Conservation (phyloP, 2,329 filamentous ascomycete species). For the Ascochyta fabae region DNA sequence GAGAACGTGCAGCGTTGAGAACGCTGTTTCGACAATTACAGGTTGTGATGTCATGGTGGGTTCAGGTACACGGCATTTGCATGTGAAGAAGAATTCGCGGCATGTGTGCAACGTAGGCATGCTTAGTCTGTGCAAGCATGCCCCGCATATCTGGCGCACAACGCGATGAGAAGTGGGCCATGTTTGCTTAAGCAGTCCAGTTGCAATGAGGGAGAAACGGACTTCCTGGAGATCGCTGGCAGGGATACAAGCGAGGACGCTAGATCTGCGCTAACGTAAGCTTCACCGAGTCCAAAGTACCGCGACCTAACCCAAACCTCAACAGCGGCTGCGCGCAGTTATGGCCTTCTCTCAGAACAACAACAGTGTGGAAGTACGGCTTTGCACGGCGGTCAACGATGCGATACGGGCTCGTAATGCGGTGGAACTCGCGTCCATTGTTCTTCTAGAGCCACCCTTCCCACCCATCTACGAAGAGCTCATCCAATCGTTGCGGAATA, state of each 20-base stretch:
- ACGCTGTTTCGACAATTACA: slow-evolving; percentile 17
- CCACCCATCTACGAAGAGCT: slow-evolving; percentile 37
- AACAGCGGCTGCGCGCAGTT: slow-evolving; percentile 13
- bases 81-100: slow-evolving; percentile 26
- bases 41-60: slow-evolving; percentile 33
- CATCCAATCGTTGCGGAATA: slow-evolving; percentile 32
- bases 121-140: not conserved
- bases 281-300: not conserved
- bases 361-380: slow-evolving; percentile 32
- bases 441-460: slow-evolving; percentile 40
- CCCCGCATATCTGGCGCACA: not conserved
- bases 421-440: slow-evolving; percentile 34
- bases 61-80: slow-evolving; percentile 13
- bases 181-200: too few species aligned
- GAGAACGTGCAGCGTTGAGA: slow-evolving; percentile 18
- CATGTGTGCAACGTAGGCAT: not conserved
- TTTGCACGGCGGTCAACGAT: slow-evolving; percentile 38
- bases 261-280: slow-evolving; percentile 4
- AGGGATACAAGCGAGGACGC: slow-evolving; percentile 16
- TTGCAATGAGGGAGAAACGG: too few species aligned
- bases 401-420: slow-evolving; percentile 34
- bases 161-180: too few species aligned
- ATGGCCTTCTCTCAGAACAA: slow-evolving; percentile 34
- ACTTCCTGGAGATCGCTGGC: slow-evolving; percentile 1
- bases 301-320: slow-evolving; percentile 15